Evolutionary conservation across 1,284 basidiomycete genomes (phyloP).

Genomic region (Rhodotorula sp.): DNA sequence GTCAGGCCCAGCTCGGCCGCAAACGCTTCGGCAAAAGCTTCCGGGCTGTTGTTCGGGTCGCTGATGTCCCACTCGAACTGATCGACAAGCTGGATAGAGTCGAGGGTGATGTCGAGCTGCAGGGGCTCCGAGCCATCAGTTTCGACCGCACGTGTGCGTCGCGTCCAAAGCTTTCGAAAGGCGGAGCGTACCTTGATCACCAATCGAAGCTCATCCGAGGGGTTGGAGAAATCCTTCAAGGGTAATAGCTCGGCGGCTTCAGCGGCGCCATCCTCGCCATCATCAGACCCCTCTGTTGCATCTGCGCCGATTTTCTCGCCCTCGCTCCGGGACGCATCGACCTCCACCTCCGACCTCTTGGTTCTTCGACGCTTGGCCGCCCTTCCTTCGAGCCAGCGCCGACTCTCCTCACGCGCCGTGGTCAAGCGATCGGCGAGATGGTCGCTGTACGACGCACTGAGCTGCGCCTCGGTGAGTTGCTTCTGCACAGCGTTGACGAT

Average conservation of each 20-base stretch:
- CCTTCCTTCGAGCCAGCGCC: constrained; percentile 28
- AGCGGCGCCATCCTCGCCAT: background rate
- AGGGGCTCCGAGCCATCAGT: too few relatives aligned
- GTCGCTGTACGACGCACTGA: constrained; percentile 47
- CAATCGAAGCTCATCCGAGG: constrained; percentile 79
- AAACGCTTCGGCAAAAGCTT: constrained; percentile 88
- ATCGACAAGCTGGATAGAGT: constrained; percentile 89
- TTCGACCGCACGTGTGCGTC: background rate
- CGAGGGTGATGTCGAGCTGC: constrained; percentile 92
- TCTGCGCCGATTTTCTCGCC: background rate
- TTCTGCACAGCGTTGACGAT: constrained; percentile 85
- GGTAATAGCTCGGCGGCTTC: background rate
- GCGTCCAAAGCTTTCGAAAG: too few relatives aligned
- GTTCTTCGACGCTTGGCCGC: constrained; percentile 4
- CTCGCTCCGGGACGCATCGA: too few relatives aligned
- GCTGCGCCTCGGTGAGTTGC: constrained; percentile 75
- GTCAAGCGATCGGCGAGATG: constrained; percentile 53
- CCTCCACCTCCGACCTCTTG: background rate
- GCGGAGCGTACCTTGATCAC: constrained; percentile 71
- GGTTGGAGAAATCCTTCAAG: background rate
- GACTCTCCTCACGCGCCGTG: constrained; percentile 57
- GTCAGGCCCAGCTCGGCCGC: constrained; percentile 81
- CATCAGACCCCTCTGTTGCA: background rate
- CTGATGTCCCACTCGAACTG: constrained; percentile 98
- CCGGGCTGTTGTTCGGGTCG: constrained; percentile 74